Conservation (phyloP, 2,329 filamentous ascomycete genomes). For the Drechslerella stenobrocha region DNA sequence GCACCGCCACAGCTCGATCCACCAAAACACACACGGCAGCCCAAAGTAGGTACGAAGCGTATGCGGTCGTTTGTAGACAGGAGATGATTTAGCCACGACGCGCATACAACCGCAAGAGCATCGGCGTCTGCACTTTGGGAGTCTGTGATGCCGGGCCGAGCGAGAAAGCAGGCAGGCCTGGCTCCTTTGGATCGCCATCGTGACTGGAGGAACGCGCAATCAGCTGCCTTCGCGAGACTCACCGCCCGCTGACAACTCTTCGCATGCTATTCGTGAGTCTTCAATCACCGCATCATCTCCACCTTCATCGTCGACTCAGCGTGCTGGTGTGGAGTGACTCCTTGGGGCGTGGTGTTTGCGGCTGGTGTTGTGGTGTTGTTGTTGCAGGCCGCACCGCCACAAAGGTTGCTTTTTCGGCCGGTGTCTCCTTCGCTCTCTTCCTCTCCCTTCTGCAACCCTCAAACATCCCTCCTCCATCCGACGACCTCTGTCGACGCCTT, state of each 20-base stretch:
- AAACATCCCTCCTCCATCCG: neutral
- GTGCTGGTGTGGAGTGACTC: conserved; percentile 20
- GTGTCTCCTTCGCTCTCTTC: conserved; percentile 1
- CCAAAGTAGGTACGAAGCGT: neutral
- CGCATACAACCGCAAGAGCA: too few relatives aligned
- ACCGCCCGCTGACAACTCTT: conserved; percentile 6
- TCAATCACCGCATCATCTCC: neutral
- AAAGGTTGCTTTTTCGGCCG: conserved; percentile 12
- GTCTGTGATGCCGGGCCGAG: too few relatives aligned
- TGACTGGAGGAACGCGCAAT: conserved; percentile 8
- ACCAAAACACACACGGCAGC: neutral
- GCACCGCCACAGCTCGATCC: conserved; percentile 38
- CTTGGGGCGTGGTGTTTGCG: conserved; percentile 25
- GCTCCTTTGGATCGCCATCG: too few relatives aligned
- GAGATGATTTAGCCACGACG: too few relatives aligned
- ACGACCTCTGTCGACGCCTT: neutral
- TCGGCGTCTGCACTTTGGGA: too few relatives aligned
- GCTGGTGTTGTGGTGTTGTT: conserved; percentile 7
- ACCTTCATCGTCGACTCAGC: conserved; percentile 1
- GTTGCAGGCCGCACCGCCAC: neutral
- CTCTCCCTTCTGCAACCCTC: neutral
- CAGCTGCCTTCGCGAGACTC: conserved; percentile 23
- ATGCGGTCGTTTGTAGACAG: neutral
- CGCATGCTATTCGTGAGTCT: conserved; percentile 21
- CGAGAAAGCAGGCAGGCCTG: too few relatives aligned